Base-by-base conservation (phyloP, 345 rosid species). In the Brassica rapa region DNA sequence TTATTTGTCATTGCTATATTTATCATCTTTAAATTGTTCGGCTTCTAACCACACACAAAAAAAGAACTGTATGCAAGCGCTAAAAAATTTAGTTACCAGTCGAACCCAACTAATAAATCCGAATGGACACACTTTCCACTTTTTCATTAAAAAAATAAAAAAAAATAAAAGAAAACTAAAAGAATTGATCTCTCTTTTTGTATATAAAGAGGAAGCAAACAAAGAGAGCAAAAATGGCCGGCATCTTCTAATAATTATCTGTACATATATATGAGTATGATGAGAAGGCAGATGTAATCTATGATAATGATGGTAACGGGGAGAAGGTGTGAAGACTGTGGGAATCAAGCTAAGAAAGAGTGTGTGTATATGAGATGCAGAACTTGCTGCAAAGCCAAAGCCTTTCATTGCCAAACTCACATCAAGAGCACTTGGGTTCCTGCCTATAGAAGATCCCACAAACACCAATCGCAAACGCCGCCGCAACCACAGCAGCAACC, bases 371-470 rank as follows among this genome's bases (percentile, higher is more conserved):
- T 74, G 84, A 85, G 88, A 71, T 89, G 93, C 74, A 80, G 93
- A 67, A 86, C 90, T 64, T 89, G 93, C 59, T 89, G 93, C 75
- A 89, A 83, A 62, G 78, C 77, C 53, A 85, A 85, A 82, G 87
- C 83, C n/a, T 89, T 85, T 76, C 78, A 84, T 27, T 87, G 91
- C 73, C 86, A 72, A 84, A 87, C 93, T 71, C 93, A 89, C 74
- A 78, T 87, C 66, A 86, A 77, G 55, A 89, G 93, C 83, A 89
- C 93, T 68, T 89, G 93, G 93, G 86, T 89, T 83, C 91, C 93
- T 51, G 83, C 88, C 41, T 81, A 77, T 33, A 81, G 82, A 65
- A 73, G 89, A 67, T 79, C 82, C 35, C 85, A 65, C 1, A 75
- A 24, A 67, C 82, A 56, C 19, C 76, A 60, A 41, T 5, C 72